phyloP scores from a whole-genome alignment of 2,329 filamentous ascomycete species.

The Penicillium sp. region DNA sequence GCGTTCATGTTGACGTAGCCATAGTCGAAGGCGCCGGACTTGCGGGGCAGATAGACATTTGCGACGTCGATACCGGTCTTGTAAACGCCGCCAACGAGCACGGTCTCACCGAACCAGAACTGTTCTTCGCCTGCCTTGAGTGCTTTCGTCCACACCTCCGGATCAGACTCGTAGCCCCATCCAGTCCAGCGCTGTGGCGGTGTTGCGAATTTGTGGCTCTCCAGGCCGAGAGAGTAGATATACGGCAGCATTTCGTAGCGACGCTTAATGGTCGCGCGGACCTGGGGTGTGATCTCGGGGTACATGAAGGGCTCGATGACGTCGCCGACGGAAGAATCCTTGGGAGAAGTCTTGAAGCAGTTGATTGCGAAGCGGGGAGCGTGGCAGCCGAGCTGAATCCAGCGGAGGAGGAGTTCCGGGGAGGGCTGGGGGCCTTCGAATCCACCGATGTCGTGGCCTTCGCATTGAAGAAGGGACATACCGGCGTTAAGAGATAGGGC shows the following conservation, averaged over 20 bases:
- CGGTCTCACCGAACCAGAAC: conserved; percentile 67
- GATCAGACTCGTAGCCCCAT: conserved; percentile 67
- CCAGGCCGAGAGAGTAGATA: conserved; percentile 63
- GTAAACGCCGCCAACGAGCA: conserved; percentile 67
- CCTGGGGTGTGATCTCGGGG: conserved; percentile 60
- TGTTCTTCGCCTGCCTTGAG: conserved; percentile 65
- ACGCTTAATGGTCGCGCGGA: conserved; percentile 65
- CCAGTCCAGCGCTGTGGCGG: conserved; percentile 71
- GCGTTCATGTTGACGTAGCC: conserved; percentile 63
- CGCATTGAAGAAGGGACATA: conserved; percentile 63
- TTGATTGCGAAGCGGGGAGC: conserved; percentile 72
- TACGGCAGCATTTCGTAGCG: conserved; percentile 71
- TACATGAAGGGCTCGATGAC: conserved; percentile 81
- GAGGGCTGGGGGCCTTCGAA: conserved; percentile 68
- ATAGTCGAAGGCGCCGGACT: conserved; percentile 43
- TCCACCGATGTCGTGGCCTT: conserved; percentile 72
- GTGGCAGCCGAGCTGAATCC: conserved; percentile 69
- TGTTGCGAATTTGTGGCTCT: conserved; percentile 58
- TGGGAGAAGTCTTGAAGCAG: conserved; percentile 69
- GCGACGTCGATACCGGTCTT: conserved; percentile 55
- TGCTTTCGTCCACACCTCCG: conserved; percentile 61
- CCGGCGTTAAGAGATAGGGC: conserved; percentile 66
- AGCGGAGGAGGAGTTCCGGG: conserved; percentile 67
- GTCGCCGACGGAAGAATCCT: conserved; percentile 65
- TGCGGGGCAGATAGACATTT: conserved; percentile 60